Evolutionary conservation across 2,329 filamentous ascomycete genomes (phyloP), one percentile per base, ranked within the genome.

Genomic region (Zymoseptoria passerinii): DNA sequence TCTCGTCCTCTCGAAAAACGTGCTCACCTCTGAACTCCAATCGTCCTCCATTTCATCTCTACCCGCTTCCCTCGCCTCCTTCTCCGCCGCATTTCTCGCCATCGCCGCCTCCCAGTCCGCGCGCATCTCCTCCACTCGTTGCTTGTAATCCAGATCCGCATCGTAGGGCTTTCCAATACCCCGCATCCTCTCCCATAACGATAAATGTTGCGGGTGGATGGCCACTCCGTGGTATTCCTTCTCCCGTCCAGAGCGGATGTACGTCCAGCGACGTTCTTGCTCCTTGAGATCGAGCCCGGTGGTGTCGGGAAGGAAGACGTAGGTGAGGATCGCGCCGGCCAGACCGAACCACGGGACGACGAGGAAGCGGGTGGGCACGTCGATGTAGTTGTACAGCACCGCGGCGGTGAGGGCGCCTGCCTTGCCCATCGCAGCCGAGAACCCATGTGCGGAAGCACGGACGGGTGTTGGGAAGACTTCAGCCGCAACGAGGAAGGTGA

Each of bases 381-480:
- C 83, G 74, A 96, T 96, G 81, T 96, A 96, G 81, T 92, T 95
- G 85, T 95, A 96, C 52, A 96, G 79, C 2, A 97, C 85, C 1
- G 90, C 87, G 28, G 92, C 92, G 48, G 90, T 81, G 19, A 97
- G 84, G 40, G 92, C 92, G 64, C 92, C 92, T 1, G 89, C 77
- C 77, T 97, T 97, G 71, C 92, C 92, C 57, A 88, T 80, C 58
- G 91, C 92, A 63, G 92, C 92, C n/a, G 89, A 91, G 76, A 96
- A 90, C 58, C 92, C 92, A 80, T 97, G 92, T 54, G 92, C 92
- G 18, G 90, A 91, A 65, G 92, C 92, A 68, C 92, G 91, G 66
- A 97, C 86, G 8, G 92, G 89, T 0, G 92, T 96, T 8, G 92
- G 92, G 81, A 90, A 97, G n/a, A 96, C 90, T 74, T 97, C 92